phyloP scores from a whole-genome alignment of 73 alveolate species.

The Halteria grandinella region DNA sequence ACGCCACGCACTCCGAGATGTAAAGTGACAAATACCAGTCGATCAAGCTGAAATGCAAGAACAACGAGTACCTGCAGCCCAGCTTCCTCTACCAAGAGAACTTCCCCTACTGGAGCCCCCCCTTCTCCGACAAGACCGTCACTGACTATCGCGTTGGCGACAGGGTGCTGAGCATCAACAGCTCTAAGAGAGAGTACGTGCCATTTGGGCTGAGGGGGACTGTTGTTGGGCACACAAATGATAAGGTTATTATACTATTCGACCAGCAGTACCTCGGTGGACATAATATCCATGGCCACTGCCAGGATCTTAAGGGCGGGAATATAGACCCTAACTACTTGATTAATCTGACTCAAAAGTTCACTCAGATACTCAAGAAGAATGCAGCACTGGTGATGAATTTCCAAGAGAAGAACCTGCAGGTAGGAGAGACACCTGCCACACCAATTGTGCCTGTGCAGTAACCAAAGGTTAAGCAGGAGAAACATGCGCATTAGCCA shows the following conservation, averaged over 20 bases:
- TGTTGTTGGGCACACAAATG: constrained; percentile 61
- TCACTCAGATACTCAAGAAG: neutral
- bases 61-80: neutral
- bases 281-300: constrained; percentile 38
- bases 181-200: constrained; percentile 38
- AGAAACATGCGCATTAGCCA: no score
- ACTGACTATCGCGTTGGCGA: constrained; percentile 61
- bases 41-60: constrained; percentile 9
- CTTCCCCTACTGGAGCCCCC: constrained; percentile 67
- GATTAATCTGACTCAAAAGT: constrained; percentile 51
- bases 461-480: no score
- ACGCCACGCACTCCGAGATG: neutral
- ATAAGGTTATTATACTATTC: constrained; percentile 46
- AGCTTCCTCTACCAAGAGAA: constrained; percentile 44
- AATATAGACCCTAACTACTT: constrained; percentile 44
- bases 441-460: no score
- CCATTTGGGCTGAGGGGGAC: constrained; percentile 77
- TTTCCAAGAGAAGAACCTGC: no score
- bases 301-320: constrained; percentile 58
- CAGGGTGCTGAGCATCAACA: constrained; percentile 60
- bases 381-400: no score
- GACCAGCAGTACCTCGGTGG: constrained; percentile 63
- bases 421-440: no score
- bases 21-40: neutral
- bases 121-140: constrained; percentile 10